phyloP scores from a whole-genome alignment of 805 yeast genomes.

The Metschnikowia matae region DNA sequence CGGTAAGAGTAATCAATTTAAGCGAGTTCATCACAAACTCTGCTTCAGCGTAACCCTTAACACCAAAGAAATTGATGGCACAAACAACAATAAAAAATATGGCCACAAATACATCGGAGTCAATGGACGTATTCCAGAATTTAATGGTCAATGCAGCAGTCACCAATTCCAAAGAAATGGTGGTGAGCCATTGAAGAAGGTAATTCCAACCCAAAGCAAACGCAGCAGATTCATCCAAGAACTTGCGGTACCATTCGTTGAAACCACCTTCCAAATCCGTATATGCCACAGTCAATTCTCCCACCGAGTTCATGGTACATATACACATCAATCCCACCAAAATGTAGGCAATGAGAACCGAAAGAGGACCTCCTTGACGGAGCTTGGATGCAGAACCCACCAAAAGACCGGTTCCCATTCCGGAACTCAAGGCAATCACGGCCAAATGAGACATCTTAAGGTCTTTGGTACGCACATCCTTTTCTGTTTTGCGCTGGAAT shows the following conservation, averaged over 20 bases:
- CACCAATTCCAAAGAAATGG: conserved; percentile 20
- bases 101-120: conserved; percentile 55
- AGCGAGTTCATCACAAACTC: conserved; percentile 37
- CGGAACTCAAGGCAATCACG: conserved; percentile 34
- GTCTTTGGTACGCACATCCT: conserved; percentile 11
- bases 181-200: conserved; percentile 27
- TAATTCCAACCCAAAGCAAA: conserved; percentile 39
- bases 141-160: conserved; percentile 45
- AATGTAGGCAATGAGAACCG: conserved; percentile 22
- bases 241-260: conserved; percentile 27
- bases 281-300: conserved; percentile 56
- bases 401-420: conserved; percentile 41
- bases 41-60: conserved; percentile 45
- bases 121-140: conserved; percentile 50
- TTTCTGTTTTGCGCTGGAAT: conserved; percentile 13
- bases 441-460: conserved; percentile 27
- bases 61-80: conserved; percentile 43
- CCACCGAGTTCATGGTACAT: conserved; percentile 37
- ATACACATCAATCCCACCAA: conserved; percentile 26
- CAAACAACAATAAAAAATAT: conserved; percentile 47
- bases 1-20: conserved; percentile 35
- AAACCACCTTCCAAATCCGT: conserved; percentile 42
- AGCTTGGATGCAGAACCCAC: conserved; percentile 37
- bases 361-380: conserved; percentile 24
- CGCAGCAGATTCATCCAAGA: conserved; percentile 35